Conservation (phyloP, 1,284 basidiomycete genomes). For the Fomes fomentarius region DNA sequence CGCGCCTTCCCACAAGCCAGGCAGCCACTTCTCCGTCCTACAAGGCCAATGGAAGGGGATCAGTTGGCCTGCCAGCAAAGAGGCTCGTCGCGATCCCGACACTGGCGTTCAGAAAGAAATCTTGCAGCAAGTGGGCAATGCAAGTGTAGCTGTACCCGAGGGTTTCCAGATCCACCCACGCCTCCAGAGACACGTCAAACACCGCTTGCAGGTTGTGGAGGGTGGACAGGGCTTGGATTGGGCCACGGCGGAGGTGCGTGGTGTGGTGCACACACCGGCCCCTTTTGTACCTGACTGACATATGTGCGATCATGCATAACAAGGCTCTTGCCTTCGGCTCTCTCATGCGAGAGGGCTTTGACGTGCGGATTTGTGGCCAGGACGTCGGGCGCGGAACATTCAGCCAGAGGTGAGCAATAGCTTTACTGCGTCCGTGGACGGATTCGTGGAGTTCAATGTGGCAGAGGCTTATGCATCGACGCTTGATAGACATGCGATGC, state of each 20-base stretch:
- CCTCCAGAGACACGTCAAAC: slow-evolving; percentile 79
- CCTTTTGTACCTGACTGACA: slow-evolving; percentile 1
- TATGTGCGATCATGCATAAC: background rate
- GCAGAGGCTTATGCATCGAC: background rate
- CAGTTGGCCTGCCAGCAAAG: slow-evolving; percentile 68
- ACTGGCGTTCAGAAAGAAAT: slow-evolving; percentile 66
- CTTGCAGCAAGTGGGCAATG: slow-evolving; percentile 62
- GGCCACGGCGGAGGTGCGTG: slow-evolving; percentile 81
- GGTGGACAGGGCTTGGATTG: slow-evolving; percentile 79
- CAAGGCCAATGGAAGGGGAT: slow-evolving; percentile 69
- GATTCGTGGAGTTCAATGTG: background rate
- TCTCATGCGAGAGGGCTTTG: slow-evolving; percentile 76
- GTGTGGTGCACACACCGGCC: background rate
- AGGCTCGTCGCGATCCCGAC: slow-evolving; percentile 58
- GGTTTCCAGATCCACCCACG: slow-evolving; percentile 84
- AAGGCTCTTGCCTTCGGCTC: slow-evolving; percentile 86
- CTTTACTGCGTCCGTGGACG: background rate
- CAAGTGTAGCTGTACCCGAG: slow-evolving; percentile 72
- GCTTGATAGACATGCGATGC: slow-evolving; percentile 77
- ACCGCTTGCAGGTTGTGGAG: slow-evolving; percentile 73
- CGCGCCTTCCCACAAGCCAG: slow-evolving; percentile 52
- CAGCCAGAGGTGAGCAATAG: slow-evolving; percentile 67
- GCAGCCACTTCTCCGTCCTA: slow-evolving; percentile 47
- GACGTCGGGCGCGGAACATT: slow-evolving; percentile 91
- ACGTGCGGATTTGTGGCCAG: slow-evolving; percentile 87